Percentiles rank a stretch among this genome's conserved stretches.
These are phyloP conservation scores for Chrysopogon serrulatus DNA, from an alignment of 176 grass and related monocot species.

Conservation along the genomic window DNA sequence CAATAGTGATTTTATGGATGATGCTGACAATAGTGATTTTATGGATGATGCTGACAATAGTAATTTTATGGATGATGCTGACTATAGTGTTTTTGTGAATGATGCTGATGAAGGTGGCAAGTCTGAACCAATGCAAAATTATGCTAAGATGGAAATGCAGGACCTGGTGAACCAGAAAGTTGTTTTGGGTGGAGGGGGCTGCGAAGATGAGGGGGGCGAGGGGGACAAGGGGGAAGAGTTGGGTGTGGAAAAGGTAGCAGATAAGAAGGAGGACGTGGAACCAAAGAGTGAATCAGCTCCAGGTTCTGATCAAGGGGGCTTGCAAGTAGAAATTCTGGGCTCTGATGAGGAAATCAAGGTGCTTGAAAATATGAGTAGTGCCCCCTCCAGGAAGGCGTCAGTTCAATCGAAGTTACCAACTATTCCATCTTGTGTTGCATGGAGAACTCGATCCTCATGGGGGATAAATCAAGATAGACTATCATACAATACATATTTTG, in stretches of 20 bases:
- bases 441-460: constrained; percentile 58
- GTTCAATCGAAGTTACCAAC: constrained; percentile 19
- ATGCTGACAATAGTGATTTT: not conserved
- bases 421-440: constrained; percentile 59
- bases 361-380: constrained; percentile 5
- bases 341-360: constrained; percentile 39
- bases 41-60: constrained; percentile 20
- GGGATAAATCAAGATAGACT: constrained; percentile 48
- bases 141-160: constrained; percentile 12
- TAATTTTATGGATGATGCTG: constrained; percentile 11
- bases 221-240: not conserved
- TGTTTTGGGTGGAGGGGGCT: not conserved
- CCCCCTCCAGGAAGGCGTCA: not conserved
- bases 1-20: not conserved
- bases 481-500: constrained; percentile 72
- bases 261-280: not conserved
- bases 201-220: not conserved
- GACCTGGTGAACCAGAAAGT: constrained; percentile 5
- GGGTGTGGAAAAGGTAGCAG: not conserved
- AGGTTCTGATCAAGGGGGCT: not conserved
- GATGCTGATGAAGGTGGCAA: constrained; percentile 16
- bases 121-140: not conserved
- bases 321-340: constrained; percentile 11
- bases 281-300: not conserved
- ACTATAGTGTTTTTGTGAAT: not conserved